These are phyloP conservation scores for Ganoderma sinense DNA, from an alignment of 1,284 basidiomycete genomes.

Conservation along the genomic window DNA sequence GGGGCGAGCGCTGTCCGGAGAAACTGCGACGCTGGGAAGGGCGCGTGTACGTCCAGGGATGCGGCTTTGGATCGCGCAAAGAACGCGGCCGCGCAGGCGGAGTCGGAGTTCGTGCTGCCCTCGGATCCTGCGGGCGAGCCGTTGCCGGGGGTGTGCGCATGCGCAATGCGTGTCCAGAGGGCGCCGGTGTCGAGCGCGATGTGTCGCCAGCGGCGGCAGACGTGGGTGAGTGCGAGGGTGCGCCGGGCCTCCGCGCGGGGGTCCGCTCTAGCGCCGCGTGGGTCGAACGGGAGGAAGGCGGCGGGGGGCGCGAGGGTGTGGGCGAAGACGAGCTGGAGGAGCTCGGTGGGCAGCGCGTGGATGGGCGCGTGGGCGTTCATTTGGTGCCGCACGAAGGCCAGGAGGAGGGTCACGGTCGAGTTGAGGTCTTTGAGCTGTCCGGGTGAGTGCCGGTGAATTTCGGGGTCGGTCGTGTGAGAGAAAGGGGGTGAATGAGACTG, in stretches of 20 bases:
- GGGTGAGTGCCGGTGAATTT: not conserved
- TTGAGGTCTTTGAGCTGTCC: conserved; percentile 21
- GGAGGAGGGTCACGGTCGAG: conserved; percentile 13
- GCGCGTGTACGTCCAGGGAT: conserved; percentile 20
- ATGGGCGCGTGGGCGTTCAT: conserved; percentile 22
- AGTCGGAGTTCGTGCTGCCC: not conserved
- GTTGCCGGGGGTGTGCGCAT: not conserved
- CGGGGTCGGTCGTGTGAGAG: too few species aligned
- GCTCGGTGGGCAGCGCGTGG: conserved; percentile 24
- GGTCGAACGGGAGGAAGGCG: conserved; percentile 7
- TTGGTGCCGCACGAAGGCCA: conserved; percentile 17
- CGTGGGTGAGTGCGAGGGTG: conserved; percentile 17
- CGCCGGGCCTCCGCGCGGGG: not conserved
- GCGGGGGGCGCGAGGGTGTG: conserved; percentile 10
- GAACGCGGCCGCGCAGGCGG: conserved; percentile 4
- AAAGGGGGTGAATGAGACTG: not conserved
- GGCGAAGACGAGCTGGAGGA: conserved; percentile 25
- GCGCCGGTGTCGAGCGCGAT: conserved; percentile 22
- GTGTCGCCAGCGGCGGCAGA: conserved; percentile 28
- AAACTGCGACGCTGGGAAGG: not conserved
- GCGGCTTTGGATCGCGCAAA: conserved; percentile 18
- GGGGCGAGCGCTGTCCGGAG: conserved; percentile 3
- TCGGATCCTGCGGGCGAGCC: not conserved
- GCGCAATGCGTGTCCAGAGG: conserved; percentile 21
- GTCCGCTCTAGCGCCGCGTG: conserved; percentile 11